Base-by-base conservation (phyloP, 495 filamentous ascomycete genomes). In the Stereocaulon alpinum region DNA sequence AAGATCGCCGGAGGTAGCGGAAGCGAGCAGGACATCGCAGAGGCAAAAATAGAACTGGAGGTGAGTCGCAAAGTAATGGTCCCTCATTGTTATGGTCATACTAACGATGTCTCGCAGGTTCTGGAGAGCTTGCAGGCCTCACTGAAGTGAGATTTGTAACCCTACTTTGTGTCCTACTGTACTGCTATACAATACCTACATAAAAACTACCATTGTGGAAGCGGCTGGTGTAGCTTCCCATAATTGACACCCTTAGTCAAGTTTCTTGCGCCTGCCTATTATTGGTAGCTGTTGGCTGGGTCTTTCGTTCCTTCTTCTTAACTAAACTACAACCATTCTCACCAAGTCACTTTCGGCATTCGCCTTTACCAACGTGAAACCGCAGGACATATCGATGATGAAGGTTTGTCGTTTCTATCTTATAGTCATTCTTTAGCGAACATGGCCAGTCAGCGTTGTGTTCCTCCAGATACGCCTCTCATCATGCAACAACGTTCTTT, bases 31-130 rank as follows among this genome's bases (percentile, higher is more conserved):
- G 93, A 99, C 70, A 88, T 96, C 73, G 91, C 91, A 58, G 93
- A 97, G 82, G 93, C 93, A 59, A 96, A 93, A 81, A 89, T 97
- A 71, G 94, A 99, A 80, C 76, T 99, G 63, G 93, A 97, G 87
- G 93, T 96, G 76, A 62, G 79, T 43, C 32, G 41, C 22, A 24
- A n/a, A 63, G 63, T 70, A 30, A 27, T 37, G 20, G 1, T 9
- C 30, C 61, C 69, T 58, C 24, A 45, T 11, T 47, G 29, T 41
- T 24, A 24, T 42, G 11, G 12, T 22, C 47, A 12, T 51, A 47
- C 49, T 68, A 44, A 67, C 22, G 41, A 1, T 48, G 22, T 17
- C 17, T 47, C 30, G 50, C 60, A 86, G 83, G 83, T 87, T 67
- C 72, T 87, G 61, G 85, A 88, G 80, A 83, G 77, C 72, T 80